Base-by-base conservation (phyloP, 2,329 filamentous ascomycete genomes). In the Leptographium procerum region DNA sequence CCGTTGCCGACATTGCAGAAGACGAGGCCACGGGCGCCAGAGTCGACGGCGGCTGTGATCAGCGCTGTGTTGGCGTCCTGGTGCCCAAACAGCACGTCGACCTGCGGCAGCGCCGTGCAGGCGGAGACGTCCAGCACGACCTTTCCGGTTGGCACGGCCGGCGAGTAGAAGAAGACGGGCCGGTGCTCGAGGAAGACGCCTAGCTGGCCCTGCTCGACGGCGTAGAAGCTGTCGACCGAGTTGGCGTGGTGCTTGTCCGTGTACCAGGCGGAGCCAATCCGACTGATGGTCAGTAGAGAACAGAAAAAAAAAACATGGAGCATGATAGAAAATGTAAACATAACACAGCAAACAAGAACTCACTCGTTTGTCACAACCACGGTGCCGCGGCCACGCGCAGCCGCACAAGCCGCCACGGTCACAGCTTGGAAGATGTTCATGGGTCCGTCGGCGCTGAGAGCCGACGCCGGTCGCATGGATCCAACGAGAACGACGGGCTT, bases 211-310 rank as follows among this genome's bases (percentile, higher is more conserved):
- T 75, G 74, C 68, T 86, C 82, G 14, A 70, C 71, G 1, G 77
- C 75, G 65, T 76, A 77, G 73, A 86, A 86, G 9, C 82, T 82
- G 65, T 86, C 82, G 53, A 84, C 71, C 2, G 77, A 74, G 69
- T 85, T 85, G 53, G 82, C 80, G 64, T 85, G 79, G 36, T 77
- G 81, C 70, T 86, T 86, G 54, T 79, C 79, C 3, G 73, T 79
- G 68, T 79, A 85, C 64, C 77, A 83, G 16, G 81, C 78, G 19
- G 71, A 75, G 3, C 75, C 76, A 63, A 85, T 84, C 57, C 81
- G 78, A 67, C 43, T 47, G 54, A 14, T 16, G 33, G 24, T n/a
- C 11, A 33, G 6, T 16, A 24, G 29, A n/a, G 16, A 16, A 29
- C n/a, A n/a, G 29, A 40, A n/a, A 14, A 6, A 19, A 7, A 50